phyloP scores from a whole-genome alignment of 2,329 filamentous ascomycete species.

The Sclerotinia spermophila region DNA sequence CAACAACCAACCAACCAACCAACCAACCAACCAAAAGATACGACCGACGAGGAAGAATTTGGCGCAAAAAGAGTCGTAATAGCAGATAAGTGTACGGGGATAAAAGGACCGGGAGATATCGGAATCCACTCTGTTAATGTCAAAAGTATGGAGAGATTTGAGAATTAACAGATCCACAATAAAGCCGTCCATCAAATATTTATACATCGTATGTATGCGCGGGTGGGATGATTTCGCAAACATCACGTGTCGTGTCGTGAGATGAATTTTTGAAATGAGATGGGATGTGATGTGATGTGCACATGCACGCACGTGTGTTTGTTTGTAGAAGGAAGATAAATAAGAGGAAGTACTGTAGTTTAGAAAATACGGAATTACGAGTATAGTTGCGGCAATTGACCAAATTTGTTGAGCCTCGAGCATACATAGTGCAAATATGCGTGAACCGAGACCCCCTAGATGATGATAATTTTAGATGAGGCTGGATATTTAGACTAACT shows the following conservation, averaged over 20 bases:
- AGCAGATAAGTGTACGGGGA: not conserved
- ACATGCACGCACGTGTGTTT: slow-evolving; percentile 2
- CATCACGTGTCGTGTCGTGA: slow-evolving; percentile 4
- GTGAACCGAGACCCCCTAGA: not conserved
- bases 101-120: slow-evolving; percentile 16
- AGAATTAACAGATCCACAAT: slow-evolving; percentile 17
- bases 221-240: not conserved
- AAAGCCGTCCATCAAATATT: slow-evolving; percentile 12
- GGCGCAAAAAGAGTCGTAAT: no score
- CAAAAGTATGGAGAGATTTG: not conserved
- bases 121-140: slow-evolving; percentile 8
- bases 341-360: not conserved
- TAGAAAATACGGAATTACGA: not conserved
- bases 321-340: not conserved
- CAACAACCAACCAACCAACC: no score
- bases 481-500: not conserved
- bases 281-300: no score
- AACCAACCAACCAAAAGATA: no score
- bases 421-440: not conserved
- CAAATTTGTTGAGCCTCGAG: not conserved
- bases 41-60: not conserved
- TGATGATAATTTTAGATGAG: slow-evolving; percentile 7
- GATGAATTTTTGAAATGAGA: not conserved
- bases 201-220: not conserved
- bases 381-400: not conserved